These are phyloP conservation scores for Mucor lusitanicus DNA, from an alignment of 371 early-diverging fungal genomes.

Conservation along the genomic window DNA sequence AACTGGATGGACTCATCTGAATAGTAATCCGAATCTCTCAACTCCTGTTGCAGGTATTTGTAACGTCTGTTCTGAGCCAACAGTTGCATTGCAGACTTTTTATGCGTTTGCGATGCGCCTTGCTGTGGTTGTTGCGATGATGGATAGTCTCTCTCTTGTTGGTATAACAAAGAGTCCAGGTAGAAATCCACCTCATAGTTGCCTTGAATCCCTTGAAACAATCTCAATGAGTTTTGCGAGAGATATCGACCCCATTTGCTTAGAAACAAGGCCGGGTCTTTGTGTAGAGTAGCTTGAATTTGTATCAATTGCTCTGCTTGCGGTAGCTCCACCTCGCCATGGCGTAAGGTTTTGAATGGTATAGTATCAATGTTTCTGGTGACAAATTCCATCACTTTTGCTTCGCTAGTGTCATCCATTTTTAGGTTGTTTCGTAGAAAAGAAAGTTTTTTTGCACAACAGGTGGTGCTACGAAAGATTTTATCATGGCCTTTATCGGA, in stretches of 20 bases:
- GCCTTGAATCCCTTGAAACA: constrained; percentile 26
- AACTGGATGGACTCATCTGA: constrained; percentile 47
- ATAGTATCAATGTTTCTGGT: constrained; percentile 28
- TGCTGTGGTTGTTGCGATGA: background rate
- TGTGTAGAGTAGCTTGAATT: constrained; percentile 30
- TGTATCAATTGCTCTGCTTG: constrained; percentile 28
- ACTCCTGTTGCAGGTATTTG: constrained; percentile 35
- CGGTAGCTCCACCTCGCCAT: constrained; percentile 33
- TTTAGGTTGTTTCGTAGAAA: background rate
- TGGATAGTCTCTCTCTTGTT: background rate
- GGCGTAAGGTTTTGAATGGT: constrained; percentile 44
- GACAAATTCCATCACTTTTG: constrained; percentile 15
- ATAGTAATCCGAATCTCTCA: constrained; percentile 46
- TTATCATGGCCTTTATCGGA: background rate
- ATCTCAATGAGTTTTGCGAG: constrained; percentile 25
- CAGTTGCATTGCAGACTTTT: constrained; percentile 22
- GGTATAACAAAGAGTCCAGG: constrained; percentile 27
- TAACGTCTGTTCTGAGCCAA: constrained; percentile 45
- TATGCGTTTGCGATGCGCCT: background rate
- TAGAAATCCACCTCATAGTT: constrained; percentile 52
- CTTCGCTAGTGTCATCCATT: constrained; percentile 16
- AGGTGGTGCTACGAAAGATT: background rate
- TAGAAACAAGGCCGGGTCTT: constrained; percentile 49
- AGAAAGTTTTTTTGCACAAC: background rate
- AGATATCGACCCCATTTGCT: constrained; percentile 52